Base-by-base conservation (phyloP, 352 stramenopile species). In the Globisporangium megalacanthum region DNA sequence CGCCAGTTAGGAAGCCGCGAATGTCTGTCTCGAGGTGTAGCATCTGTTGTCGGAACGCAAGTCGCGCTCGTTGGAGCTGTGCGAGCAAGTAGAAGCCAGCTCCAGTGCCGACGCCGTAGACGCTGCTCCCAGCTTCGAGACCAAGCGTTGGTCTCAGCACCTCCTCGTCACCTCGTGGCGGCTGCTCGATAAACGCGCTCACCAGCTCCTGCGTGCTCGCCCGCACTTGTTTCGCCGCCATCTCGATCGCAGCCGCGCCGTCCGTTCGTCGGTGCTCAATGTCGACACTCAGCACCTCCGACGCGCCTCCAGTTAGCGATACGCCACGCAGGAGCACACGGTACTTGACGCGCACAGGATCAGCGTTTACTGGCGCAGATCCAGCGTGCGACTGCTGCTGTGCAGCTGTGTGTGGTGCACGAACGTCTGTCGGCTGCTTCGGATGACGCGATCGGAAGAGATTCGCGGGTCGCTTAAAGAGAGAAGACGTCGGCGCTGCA, bases 71-170 rank as follows among this genome's bases (percentile, higher is more conserved):
- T 17, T 67, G 51, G 22, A 79, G 66, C 6, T 64, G 47, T 1
- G 65, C 60, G 1, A 83, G 20, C 5, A 88, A 48, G 11, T 79
- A 65, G 54, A 84, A 86, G 1, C 79, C 79, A 2, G 77, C 72
- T 11, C 79, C 73, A 4, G 69, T 66, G 52, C 61, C 54, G 6
- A 60, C 52, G 29, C 54, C 36, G 25, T 64, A 56, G 25, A 52
- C 60, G 8, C 57, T 61, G 31, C 72, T 63, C 1, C 59, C 61
- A 7, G 56, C 41, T 8, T 60, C 62, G 0, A 56, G 49, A n/a
- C 73, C 73, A 49, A 86, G 76, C 4, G 66, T 54, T 0, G 58
- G 64, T 7, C 56, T 60, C 47, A 83, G 70, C 54, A 75, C 74
- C 37, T 85, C 73, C 56, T 86, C 77, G 31, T 88, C 64, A n/a